These are phyloP conservation scores for Rhizopus stolonifer DNA, from an alignment of 371 early-diverging fungal genomes.

Conservation along the genomic window DNA sequence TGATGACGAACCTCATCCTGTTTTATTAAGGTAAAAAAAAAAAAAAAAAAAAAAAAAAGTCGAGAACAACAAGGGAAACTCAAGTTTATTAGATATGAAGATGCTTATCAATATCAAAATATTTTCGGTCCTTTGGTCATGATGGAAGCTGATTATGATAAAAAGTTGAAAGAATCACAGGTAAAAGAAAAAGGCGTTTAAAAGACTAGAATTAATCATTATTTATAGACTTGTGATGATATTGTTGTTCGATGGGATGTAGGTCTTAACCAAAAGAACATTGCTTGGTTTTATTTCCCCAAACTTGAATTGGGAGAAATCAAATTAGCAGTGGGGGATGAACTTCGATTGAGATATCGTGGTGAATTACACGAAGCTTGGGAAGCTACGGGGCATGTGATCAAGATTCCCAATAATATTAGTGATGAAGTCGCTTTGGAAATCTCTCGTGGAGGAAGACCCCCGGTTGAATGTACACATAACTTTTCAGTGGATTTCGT, in stretches of 20 bases:
- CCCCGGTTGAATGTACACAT: slow-evolving; percentile 86
- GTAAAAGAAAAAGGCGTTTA: slow-evolving; percentile 11
- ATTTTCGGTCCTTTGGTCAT: slow-evolving; percentile 95
- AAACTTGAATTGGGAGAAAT: slow-evolving; percentile 92
- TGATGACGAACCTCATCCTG: slow-evolving; percentile 86
- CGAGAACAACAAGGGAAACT: too few relatives aligned
- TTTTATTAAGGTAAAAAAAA: slow-evolving; percentile 75
- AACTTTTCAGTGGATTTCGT: slow-evolving; percentile 98
- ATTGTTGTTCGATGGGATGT: slow-evolving; percentile 96
- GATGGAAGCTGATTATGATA: slow-evolving; percentile 96
- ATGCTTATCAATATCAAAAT: slow-evolving; percentile 96
- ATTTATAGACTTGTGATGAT: slow-evolving; percentile 83
- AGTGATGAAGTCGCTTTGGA: slow-evolving; percentile 95
- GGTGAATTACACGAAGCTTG: slow-evolving; percentile 87
- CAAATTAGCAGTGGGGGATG: slow-evolving; percentile 95
- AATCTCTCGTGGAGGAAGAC: slow-evolving; percentile 61
- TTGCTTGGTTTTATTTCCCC: slow-evolving; percentile 92
- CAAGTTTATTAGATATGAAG: slow-evolving; percentile 85
- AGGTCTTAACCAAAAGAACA: slow-evolving; percentile 91
- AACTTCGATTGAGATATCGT: slow-evolving; percentile 84
- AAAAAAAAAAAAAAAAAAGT: too few relatives aligned
- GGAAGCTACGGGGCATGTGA: slow-evolving; percentile 91
- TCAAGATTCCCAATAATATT: slow-evolving; percentile 92
- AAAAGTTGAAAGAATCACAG: slow-evolving; percentile 93
- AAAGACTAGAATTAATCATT: not conserved